Conservation (phyloP, 83 land plant genomes). For the Picea mariana region DNA sequence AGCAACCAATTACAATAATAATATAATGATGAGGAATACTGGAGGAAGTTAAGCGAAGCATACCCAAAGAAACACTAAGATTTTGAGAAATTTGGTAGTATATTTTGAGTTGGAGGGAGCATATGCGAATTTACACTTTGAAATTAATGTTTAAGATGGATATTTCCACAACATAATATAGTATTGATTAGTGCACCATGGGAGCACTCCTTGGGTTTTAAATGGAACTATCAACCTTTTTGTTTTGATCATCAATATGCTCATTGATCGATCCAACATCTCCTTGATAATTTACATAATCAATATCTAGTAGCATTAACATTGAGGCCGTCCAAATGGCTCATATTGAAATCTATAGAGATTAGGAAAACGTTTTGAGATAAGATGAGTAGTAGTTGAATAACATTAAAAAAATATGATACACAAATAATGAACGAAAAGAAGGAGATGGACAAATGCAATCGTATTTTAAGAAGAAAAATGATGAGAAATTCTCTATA, state of each 20-base stretch:
- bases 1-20: too few relatives aligned
- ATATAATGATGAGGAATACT: too few relatives aligned
- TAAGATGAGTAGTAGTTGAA: neutral
- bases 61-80: neutral
- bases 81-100: neutral
- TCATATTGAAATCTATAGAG: neutral
- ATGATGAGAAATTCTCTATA: too few relatives aligned
- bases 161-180: neutral
- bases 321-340: conserved; percentile 6
- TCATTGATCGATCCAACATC: neutral
- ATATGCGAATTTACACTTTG: conserved; percentile 3
- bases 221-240: neutral
- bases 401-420: too few relatives aligned
- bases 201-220: neutral
- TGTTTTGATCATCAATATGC: neutral
- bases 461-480: too few relatives aligned
- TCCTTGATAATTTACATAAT: neutral
- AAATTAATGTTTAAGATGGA: neutral
- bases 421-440: too few relatives aligned
- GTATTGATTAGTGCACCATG: neutral
- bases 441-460: too few relatives aligned
- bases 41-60: too few relatives aligned
- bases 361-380: neutral
- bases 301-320: neutral
- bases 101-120: neutral